Percentiles rank a stretch among this genome's conserved stretches.
These are phyloP conservation scores for Malus orientalis DNA, from an alignment of 306 rosid species.

Conservation along the genomic window DNA sequence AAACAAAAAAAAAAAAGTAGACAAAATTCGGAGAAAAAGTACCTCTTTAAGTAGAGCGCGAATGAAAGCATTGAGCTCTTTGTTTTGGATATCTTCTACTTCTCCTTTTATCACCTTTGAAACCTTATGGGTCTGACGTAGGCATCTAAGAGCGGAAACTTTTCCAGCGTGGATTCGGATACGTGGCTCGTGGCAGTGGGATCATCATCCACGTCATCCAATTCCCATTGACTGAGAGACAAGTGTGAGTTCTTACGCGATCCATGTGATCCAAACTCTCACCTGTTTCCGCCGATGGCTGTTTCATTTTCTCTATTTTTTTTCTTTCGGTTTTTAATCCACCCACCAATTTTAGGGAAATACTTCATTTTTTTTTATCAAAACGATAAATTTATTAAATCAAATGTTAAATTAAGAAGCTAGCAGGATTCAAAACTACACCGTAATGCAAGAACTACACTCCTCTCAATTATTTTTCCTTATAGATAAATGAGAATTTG, in stretches of 20 bases:
- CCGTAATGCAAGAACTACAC: too few relatives aligned
- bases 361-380: too few relatives aligned
- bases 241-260: background rate
- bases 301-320: background rate
- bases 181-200: slow-evolving; percentile 37
- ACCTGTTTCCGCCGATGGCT: slow-evolving; percentile 1
- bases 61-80: background rate
- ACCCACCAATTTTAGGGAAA: too few relatives aligned
- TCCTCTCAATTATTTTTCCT: too few relatives aligned
- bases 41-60: background rate
- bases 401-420: too few relatives aligned
- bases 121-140: slow-evolving; percentile 49
- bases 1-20: background rate
- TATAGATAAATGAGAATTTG: too few relatives aligned
- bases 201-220: slow-evolving; percentile 49
- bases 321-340: too few relatives aligned
- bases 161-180: slow-evolving; percentile 68
- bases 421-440: too few relatives aligned
- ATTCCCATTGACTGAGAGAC: background rate
- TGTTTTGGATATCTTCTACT: slow-evolving; percentile 2
- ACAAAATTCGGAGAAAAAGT: background rate
- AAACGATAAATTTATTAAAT: too few relatives aligned
- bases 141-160: slow-evolving; percentile 31
- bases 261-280: background rate
- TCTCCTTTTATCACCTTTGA: background rate